Base-by-base conservation (phyloP, 257 asterid species). In the Buddleja alternifolia region DNA sequence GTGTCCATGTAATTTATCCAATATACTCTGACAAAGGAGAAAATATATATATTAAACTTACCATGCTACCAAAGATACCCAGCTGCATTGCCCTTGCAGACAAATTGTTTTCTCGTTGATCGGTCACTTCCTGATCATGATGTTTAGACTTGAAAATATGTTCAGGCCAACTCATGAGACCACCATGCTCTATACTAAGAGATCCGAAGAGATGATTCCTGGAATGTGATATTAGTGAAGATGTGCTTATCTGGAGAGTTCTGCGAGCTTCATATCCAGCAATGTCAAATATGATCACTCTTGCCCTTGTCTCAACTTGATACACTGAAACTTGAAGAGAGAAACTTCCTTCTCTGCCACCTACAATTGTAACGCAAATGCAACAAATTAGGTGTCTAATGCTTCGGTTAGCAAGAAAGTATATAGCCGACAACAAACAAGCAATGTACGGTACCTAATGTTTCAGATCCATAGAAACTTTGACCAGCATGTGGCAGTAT, bases 131-230 rank as follows among this genome's bases (percentile, higher is more conserved):
- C 40, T 15, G 48, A 63, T 75, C 79, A 25, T 50, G 80, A 59
- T 32, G 76, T 52, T 50, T 72, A 15, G 77, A 62, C 29, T 81
- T 56, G 65, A 23, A 76, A 64, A 63, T 56, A 25, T 74, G 86
- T 67, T 84, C 85, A 11, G 95, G 95, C 96, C 96, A 90, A 77
- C 87, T 92, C 96, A 92, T 90, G 11, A 92, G 82, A 52, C 87
- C 84, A 44, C 78, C 56, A 59, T 51, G 82, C 77, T 85, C 84
- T 63, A 84, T 72, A 61, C 68, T 73, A 61, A 83, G 68, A 41
- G 82, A 78, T 61, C 75, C 87, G 15, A 93, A 60, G 71, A 63
- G 76, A 73, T 78, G 91, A 64, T 88, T 90, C 32, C 61, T 64
- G 2, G 94, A 69, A 40, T 55, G 88, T 17, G 89, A 56, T 65